A percentile compares a stretch with the other conserved stretches of the same genome.
Conservation (phyloP, 352 stramenopile genomes). For the Phytophthora multivora region DNA sequence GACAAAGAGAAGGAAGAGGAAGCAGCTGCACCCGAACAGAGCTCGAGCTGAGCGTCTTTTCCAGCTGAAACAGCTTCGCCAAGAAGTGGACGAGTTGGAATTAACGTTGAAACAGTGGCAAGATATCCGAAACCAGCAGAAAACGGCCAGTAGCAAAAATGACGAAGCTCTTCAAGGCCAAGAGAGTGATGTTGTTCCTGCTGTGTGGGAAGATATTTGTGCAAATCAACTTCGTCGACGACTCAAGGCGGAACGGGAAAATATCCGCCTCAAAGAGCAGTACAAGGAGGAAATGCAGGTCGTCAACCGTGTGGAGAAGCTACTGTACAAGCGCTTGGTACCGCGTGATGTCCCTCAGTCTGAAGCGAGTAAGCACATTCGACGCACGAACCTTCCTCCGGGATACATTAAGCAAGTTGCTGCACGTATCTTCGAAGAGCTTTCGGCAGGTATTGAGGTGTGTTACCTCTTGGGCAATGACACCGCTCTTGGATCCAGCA, state of each 20-base stretch:
- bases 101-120: constrained; percentile 16
- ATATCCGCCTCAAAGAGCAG: not conserved
- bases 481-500: not conserved
- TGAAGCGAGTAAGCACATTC: not conserved
- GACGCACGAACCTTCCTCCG: not conserved
- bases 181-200: not conserved
- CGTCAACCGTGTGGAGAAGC: not conserved
- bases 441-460: not conserved
- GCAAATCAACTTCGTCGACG: not conserved
- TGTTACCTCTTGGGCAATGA: not conserved
- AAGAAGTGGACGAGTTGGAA: constrained; percentile 17
- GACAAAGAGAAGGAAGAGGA: constrained; percentile 7
- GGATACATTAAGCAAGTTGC: not conserved
- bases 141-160: not conserved
- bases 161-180: not conserved
- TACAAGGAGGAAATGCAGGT: not conserved
- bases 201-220: not conserved
- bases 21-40: constrained; percentile 19
- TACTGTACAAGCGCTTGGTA: not conserved
- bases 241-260: not conserved
- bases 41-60: constrained; percentile 25
- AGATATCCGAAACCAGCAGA: not conserved
- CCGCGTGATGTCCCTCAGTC: not conserved
- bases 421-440: not conserved
- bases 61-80: constrained; percentile 13